phyloP scores from a whole-genome alignment of 257 asterid species.

The Rauvolfia tetraphylla region DNA sequence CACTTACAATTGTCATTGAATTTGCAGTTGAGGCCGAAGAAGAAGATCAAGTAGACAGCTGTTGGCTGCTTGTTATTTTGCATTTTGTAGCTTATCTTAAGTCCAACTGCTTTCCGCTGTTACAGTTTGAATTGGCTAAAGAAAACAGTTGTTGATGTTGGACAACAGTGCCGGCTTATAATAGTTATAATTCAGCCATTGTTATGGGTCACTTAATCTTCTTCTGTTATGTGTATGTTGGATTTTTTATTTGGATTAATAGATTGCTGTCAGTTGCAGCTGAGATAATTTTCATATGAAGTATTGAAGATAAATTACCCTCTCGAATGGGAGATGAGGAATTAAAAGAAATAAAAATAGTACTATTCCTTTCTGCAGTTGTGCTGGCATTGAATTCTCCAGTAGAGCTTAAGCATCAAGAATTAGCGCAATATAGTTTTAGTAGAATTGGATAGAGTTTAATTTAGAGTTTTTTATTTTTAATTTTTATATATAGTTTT shows the following conservation, averaged over 20 bases:
- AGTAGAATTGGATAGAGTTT: too few species aligned
- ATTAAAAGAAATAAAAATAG: too few species aligned
- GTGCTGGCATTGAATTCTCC: too few species aligned
- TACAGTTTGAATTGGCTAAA: not conserved
- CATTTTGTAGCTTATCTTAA: not conserved
- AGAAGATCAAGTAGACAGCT: conserved; percentile 59
- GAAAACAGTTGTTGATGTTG: not conserved
- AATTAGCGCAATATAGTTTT: too few species aligned
- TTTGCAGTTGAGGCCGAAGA: conserved; percentile 63
- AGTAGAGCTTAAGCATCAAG: too few species aligned
- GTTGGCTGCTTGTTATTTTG: not conserved
- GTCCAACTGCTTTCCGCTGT: not conserved
- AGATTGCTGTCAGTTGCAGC: not conserved
- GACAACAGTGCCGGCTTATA: not conserved
- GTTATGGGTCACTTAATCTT: too few species aligned
- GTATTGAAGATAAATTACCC: not conserved
- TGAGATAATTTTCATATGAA: not conserved
- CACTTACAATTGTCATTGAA: not conserved
- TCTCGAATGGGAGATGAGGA: too few species aligned
- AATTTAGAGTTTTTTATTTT: too few species aligned
- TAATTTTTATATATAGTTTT: too few species aligned
- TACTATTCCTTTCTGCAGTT: too few species aligned
- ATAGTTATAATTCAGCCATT: too few species aligned
- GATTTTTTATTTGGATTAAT: not conserved
- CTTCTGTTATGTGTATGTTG: not conserved